A percentile compares a stretch with the other conserved stretches of the same genome.
These are phyloP conservation scores for Coccomyxa subellipsoidea DNA, from an alignment of 163 green algal genomes.

Conservation along the genomic window DNA sequence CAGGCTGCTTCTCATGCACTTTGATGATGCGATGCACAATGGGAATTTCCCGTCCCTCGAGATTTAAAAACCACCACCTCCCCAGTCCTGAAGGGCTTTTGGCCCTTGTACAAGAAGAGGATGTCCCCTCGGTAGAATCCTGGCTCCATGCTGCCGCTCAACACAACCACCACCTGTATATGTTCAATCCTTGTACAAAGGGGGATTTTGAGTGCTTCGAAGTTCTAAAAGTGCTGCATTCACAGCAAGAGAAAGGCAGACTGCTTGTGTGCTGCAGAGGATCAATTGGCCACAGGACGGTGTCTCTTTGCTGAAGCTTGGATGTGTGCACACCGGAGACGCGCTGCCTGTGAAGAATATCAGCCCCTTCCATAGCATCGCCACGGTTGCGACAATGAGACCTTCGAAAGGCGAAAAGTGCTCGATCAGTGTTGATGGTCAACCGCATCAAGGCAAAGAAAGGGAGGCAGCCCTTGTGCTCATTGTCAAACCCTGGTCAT, in stretches of 20 bases:
- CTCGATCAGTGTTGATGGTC: background rate
- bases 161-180: constrained; percentile 92
- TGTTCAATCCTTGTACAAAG: background rate
- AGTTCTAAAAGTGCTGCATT: background rate
- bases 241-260: background rate
- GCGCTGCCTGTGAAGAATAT: constrained; percentile 91
- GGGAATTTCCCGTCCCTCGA: constrained; percentile 89
- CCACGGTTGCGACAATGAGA: constrained; percentile 90
- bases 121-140: constrained; percentile 96
- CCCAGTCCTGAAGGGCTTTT: constrained; percentile 59
- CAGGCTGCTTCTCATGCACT: constrained; percentile 20
- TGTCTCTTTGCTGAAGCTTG: too few species aligned
- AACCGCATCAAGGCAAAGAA: too few species aligned
- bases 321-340: too few species aligned
- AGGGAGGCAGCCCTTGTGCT: too few species aligned
- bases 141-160: constrained; percentile 98
- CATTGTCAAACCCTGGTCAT: background rate
- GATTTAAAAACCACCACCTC: constrained; percentile 97
- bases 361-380: constrained; percentile 97
- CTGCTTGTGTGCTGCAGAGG: background rate
- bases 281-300: too few species aligned
- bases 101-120: constrained; percentile 88
- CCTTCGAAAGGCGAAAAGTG: constrained; percentile 43
- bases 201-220: background rate
- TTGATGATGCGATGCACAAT: constrained; percentile 97